Evolutionary conservation across 495 filamentous ascomycete genomes (phyloP).

Genomic region (Annulohypoxylon nitens): DNA sequence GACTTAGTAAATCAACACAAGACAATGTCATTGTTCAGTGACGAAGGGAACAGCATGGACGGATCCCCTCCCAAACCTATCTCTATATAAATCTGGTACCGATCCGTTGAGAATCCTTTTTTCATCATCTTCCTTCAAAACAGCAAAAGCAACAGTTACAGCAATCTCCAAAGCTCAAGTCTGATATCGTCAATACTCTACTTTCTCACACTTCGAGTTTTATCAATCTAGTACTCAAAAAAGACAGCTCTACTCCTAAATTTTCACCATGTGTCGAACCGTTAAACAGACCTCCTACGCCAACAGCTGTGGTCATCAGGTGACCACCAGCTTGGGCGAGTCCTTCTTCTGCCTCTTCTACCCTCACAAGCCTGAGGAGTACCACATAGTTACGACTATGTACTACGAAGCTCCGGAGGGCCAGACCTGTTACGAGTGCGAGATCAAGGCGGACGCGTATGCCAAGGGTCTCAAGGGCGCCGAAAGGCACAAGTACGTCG

Average conservation of each 20-base stretch:
- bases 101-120: background rate
- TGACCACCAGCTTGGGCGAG: background rate
- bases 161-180: background rate
- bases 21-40: background rate
- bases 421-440: slow-evolving; percentile 17
- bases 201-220: background rate
- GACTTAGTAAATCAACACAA: background rate
- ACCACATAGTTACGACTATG: slow-evolving; percentile 16
- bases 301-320: slow-evolving; percentile 33
- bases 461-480: slow-evolving; percentile 6
- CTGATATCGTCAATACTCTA: background rate
- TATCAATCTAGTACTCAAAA: background rate
- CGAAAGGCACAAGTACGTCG: background rate
- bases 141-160: background rate
- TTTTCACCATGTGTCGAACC: slow-evolving; percentile 14
- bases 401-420: background rate
- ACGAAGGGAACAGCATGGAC: background rate
- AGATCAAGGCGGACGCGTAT: background rate
- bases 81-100: background rate
- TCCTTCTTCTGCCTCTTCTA: slow-evolving; percentile 32
- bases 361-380: slow-evolving; percentile 20
- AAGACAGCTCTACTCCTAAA: background rate
- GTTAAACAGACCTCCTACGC: slow-evolving; percentile 18
- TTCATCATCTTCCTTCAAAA: background rate
- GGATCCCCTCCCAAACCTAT: background rate